Conservation (phyloP, 495 filamentous ascomycete genomes). For the Poronia punctata region DNA sequence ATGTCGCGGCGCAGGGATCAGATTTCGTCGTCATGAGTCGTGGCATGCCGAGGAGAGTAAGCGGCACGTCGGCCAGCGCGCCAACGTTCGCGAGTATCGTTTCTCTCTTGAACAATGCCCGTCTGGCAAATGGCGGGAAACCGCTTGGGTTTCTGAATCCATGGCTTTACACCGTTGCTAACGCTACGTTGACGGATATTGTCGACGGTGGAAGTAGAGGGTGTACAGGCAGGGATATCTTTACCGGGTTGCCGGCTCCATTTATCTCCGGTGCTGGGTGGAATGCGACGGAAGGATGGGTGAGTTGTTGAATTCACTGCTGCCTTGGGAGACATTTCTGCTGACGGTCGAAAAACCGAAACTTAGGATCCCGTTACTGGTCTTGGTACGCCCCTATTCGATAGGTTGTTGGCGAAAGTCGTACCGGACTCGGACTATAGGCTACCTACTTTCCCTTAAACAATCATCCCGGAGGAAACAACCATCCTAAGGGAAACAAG, state of each 20-base stretch:
- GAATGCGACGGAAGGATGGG: slow-evolving; percentile 51
- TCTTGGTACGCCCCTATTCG: slow-evolving; percentile 30
- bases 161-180: slow-evolving; percentile 48
- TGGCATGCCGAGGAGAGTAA: slow-evolving; percentile 33
- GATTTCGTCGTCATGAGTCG: slow-evolving; percentile 48
- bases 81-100: slow-evolving; percentile 41
- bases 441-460: no score
- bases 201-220: slow-evolving; percentile 46
- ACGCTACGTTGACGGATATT: slow-evolving; percentile 51
- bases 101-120: slow-evolving; percentile 51
- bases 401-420: slow-evolving; percentile 22
- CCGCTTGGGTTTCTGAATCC: slow-evolving; percentile 60
- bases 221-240: slow-evolving; percentile 35
- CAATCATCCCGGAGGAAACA: no score
- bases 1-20: slow-evolving; percentile 54
- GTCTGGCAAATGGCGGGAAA: slow-evolving; percentile 38
- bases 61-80: slow-evolving; percentile 29
- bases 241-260: slow-evolving; percentile 17
- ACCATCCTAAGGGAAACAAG: no score
- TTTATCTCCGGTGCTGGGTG: slow-evolving; percentile 49
- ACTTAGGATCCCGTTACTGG: slow-evolving; percentile 31
- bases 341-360: neutral
- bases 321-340: neutral
- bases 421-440: slow-evolving; percentile 11
- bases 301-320: neutral